Evolutionary conservation across 257 asterid genomes (phyloP), one percentile per base, ranked within the genome.

Genomic region (Solanum arcanum): DNA sequence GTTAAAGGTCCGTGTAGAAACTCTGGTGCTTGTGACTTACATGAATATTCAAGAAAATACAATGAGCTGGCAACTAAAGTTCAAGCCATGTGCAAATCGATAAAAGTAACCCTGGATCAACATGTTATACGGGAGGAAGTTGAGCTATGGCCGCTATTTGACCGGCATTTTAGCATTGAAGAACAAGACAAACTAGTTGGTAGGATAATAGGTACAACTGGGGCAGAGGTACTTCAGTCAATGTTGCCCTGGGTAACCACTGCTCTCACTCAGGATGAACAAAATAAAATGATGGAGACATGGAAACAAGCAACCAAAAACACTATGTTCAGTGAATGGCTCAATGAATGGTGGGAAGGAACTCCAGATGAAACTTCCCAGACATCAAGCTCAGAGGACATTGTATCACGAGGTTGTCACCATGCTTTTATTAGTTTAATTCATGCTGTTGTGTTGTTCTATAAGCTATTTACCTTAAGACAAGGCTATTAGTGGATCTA

Each of bases 191-290:
- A 89, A 90, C 94, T 97, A 74, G 99, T 97, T 84, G 99, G 99
- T 82, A 93, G 95, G 84, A 97, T 97, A 86, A 97, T 97, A 84
- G 99, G 99, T 86, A 95, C 99, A 83, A 95, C 99, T 10, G 99
- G 99, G 83, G 99, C 99, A 42, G 99, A 97, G 89, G 99, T 97
- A 80, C 98, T 97, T 42, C 99, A 97, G 68, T 94, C 98, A 86
- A 97, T 97, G 99, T 92, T 97, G 86, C 99, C 99, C 44, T 97
- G 98, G 99, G 99, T 97, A 82, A 97, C 99, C 76, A 91, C 96
- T 89, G 98, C 98, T 90, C 98, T 97, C 77, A 95, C 97, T 87
- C 98, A 94, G 93, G 99, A 97, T 83, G 99, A 97, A 90, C 98
- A 97, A 89, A 95, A 97, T 89, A 95, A 90, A 89, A 94, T 97